A percentile compares a stretch with the other conserved stretches of the same genome.
Evolutionary conservation across 2,329 filamentous ascomycete genomes (phyloP).

Genomic region (Apiospora rasikravindrae): DNA sequence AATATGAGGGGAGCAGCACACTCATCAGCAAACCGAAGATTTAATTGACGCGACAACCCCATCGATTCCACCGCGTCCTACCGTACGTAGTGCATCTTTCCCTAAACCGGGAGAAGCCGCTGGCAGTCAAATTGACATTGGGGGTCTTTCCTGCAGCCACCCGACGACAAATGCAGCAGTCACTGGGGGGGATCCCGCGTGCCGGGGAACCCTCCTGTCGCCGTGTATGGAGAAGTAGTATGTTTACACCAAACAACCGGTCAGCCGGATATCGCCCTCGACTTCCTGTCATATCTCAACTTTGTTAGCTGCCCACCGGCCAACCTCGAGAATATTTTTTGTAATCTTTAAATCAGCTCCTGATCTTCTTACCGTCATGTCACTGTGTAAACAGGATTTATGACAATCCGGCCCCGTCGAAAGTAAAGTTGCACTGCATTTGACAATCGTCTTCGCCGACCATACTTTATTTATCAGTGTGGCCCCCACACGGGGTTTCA

Average conservation of each 20-base stretch:
- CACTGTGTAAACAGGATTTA: background rate
- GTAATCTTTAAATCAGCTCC: background rate
- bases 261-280: slow-evolving; percentile 3
- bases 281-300: background rate
- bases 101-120: background rate
- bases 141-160: background rate
- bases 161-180: no score
- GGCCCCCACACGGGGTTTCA: background rate
- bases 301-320: background rate
- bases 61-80: background rate
- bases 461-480: background rate
- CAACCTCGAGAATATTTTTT: background rate
- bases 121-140: background rate
- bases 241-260: background rate
- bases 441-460: background rate
- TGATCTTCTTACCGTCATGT: background rate
- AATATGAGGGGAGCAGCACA: background rate
- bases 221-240: background rate
- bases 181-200: background rate
- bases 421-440: background rate
- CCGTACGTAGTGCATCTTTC: background rate
- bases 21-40: background rate
- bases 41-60: background rate
- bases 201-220: background rate
- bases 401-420: background rate